These are phyloP conservation scores for Blastomyces gilchristii DNA, from an alignment of 2,329 filamentous ascomycete genomes.

Conservation along the genomic window DNA sequence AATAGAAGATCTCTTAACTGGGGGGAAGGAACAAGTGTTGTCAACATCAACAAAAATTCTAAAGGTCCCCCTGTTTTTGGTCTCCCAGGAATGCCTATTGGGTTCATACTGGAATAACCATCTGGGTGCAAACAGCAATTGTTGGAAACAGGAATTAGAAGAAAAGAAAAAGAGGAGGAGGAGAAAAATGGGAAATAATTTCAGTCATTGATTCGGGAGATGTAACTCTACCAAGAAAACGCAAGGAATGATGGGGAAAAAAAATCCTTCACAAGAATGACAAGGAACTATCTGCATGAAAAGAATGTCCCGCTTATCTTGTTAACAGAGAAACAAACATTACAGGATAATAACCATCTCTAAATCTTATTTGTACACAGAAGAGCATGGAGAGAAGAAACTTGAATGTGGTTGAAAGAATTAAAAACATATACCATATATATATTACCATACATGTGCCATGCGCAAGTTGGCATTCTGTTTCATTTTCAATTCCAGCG, in stretches of 20 bases:
- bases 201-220: not conserved
- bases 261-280: too few species aligned
- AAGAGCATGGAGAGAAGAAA: not conserved
- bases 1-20: not conserved
- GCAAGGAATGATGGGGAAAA: not conserved
- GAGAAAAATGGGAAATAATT: not conserved
- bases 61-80: not conserved
- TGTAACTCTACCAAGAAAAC: not conserved
- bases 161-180: not conserved
- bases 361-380: constrained; percentile 5
- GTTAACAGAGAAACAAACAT: not conserved
- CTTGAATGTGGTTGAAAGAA: not conserved
- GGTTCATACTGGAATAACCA: not conserved
- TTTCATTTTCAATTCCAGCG: not conserved
- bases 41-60: not conserved
- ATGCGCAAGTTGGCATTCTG: not conserved
- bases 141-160: not conserved
- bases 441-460: constrained; percentile 1
- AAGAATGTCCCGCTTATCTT: not conserved
- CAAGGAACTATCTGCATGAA: not conserved
- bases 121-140: not conserved
- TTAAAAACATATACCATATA: not conserved
- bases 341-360: not conserved
- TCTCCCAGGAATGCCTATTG: not conserved
- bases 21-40: not conserved